phyloP scores from a whole-genome alignment of 305 asterid species.

The Withania somnifera region DNA sequence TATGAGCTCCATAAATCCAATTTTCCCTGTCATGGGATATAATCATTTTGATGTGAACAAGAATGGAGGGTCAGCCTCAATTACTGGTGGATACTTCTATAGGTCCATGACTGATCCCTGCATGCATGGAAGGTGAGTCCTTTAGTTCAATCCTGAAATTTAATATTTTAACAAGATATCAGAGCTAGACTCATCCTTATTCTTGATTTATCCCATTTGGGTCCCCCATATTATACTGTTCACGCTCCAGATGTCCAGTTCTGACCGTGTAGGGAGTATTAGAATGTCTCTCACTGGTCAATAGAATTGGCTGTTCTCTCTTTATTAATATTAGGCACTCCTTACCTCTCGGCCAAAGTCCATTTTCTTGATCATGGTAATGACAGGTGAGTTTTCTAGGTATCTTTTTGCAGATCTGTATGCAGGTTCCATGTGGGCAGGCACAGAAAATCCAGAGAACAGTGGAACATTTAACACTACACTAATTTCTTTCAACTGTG shows the following conservation, averaged over 20 bases:
- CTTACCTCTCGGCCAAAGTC: background rate
- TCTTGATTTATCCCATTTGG: background rate
- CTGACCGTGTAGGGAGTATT: background rate
- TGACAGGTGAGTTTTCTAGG: conserved; percentile 26
- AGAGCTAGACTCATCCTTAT: background rate
- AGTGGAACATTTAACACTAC: conserved; percentile 51
- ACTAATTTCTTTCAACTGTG: conserved; percentile 45
- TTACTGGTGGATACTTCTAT: conserved; percentile 77
- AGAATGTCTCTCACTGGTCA: background rate
- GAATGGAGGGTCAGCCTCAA: conserved; percentile 71
- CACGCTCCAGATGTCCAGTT: background rate
- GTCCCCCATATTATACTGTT: background rate
- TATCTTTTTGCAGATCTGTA: conserved; percentile 74
- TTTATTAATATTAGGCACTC: background rate
- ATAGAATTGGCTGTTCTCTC: background rate
- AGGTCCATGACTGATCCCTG: conserved; percentile 76
- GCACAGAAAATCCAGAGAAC: conserved; percentile 43
- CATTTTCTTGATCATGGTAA: background rate
- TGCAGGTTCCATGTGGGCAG: conserved; percentile 64
- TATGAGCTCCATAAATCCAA: conserved; percentile 20
- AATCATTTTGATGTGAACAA: conserved; percentile 61
- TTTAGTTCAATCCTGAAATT: background rate
- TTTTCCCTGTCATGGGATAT: conserved; percentile 84
- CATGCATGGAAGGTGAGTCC: conserved; percentile 52
- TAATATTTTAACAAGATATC: background rate